A percentile compares a stretch with the other conserved stretches of the same genome.
Conservation (phyloP, 768 basidiomycete genomes). For the Cystobasidium onofrii region DNA sequence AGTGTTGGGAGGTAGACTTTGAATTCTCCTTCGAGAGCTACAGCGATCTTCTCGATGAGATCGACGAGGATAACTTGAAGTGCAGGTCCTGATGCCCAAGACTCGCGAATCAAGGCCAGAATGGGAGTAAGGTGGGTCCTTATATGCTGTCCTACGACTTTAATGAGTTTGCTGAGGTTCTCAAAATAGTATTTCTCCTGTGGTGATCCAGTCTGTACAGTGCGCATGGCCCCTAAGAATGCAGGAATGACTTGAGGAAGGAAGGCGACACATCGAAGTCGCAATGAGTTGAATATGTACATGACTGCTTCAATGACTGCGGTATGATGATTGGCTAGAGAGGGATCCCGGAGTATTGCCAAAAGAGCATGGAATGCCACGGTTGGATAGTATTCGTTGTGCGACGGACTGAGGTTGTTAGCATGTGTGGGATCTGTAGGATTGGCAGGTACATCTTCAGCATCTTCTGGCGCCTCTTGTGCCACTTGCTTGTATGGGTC, state of each 20-base stretch:
- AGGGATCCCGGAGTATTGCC: constrained; percentile 76
- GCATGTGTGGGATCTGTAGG: constrained; percentile 45
- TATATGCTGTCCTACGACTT: constrained; percentile 94
- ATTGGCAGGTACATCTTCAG: constrained; percentile 57
- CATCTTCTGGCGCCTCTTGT: constrained; percentile 53
- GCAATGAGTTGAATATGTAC: constrained; percentile 98
- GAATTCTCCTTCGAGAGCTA: constrained; percentile 91
- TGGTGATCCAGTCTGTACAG: constrained; percentile 59
- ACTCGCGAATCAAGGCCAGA: constrained; percentile 73
- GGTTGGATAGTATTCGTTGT: constrained; percentile 86
- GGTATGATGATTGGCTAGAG: constrained; percentile 76
- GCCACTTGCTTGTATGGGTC: constrained; percentile 80
- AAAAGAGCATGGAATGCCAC: constrained; percentile 84
- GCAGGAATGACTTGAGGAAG: constrained; percentile 94
- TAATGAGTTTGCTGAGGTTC: constrained; percentile 86
- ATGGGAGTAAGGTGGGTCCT: constrained; percentile 81
- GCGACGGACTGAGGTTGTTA: constrained; percentile 39
- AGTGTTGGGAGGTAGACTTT: constrained; percentile 88
- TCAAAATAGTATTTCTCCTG: constrained; percentile 89
- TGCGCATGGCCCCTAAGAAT: constrained; percentile 77
- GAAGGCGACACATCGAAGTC: constrained; percentile 89
- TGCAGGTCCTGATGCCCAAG: constrained; percentile 63
- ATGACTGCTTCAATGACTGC: constrained; percentile 95
- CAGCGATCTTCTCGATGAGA: constrained; percentile 82
- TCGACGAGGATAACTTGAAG: constrained; percentile 87